Base-by-base conservation (phyloP, 768 basidiomycete species). In the Boletus tomentosulus region DNA sequence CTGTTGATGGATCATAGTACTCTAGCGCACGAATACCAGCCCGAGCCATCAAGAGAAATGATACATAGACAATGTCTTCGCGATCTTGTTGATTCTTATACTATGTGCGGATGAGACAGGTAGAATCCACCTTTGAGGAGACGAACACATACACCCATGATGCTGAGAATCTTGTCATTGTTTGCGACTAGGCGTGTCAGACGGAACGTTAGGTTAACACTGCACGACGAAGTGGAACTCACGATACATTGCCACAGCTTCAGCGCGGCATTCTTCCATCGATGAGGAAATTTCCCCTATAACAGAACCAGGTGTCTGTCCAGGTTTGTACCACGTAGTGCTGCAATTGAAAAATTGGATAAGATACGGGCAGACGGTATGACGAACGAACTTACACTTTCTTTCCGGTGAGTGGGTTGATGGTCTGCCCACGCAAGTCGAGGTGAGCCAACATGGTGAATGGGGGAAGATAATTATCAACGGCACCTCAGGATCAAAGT, bases 191-290 rank as follows among this genome's bases (percentile, higher is more conserved):
- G 4, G 37, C 4, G 4, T 19, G 7, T 0, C 15, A 5, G 28
- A 49, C 12, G 15, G 35, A 48, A 42, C 27, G 45, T 50, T 24
- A 54, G 6, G 53, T 31, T n/a, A 41, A 34, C 28, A 0, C 12
- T 47, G 33, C 38, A n/a, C 5, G 34, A 34, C 15, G 47, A 9
- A 46, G 34, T 33, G 24, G 6, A 15, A 72, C 82, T 73, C 63
- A 88, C 90, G 78, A 72, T 83, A 93, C 39, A 94, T 74, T 0
- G 88, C 88, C 22, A 92, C 92, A 2, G 89, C 80, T 72, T 95
- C 92, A 9, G 92, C 92, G n/a, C 92, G 83, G 61, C 92, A 93
- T 73, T 94, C 92, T 70, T 94, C 92, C 82, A 93, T 83, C 1
- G 92, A 93, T 0, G 91, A 92, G 4, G 89, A 92, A 8, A 92